phyloP scores from a whole-genome alignment of 2,329 filamentous ascomycete genomes.

The Xylaria sp. region DNA sequence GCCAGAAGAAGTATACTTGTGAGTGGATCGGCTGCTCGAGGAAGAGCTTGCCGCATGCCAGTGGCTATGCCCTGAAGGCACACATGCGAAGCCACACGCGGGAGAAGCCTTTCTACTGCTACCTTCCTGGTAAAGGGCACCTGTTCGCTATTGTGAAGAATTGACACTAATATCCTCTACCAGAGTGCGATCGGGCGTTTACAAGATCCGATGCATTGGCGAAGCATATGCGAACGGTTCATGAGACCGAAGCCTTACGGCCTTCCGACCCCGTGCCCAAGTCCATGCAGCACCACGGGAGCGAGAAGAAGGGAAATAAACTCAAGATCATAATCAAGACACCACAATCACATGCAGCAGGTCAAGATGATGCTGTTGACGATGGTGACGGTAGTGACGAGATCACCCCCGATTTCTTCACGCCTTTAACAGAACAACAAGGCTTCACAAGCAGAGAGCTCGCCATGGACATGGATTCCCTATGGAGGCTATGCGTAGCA shows the following conservation, averaged over 20 bases:
- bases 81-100: conserved; percentile 98
- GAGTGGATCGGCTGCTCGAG: conserved; percentile 92
- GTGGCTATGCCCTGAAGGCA: conserved; percentile 93
- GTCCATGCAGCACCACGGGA: conserved; percentile 65
- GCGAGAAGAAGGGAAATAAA: conserved; percentile 61
- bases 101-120: conserved; percentile 98
- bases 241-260: conserved; percentile 94
- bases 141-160: background rate
- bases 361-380: conserved; percentile 65
- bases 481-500: conserved; percentile 75
- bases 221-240: conserved; percentile 98
- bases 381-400: conserved; percentile 67
- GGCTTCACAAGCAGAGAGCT: conserved; percentile 75
- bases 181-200: conserved; percentile 97
- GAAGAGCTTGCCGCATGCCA: conserved; percentile 92
- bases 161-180: conserved; percentile 29
- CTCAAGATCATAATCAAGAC: conserved; percentile 74
- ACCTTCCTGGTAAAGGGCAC: conserved; percentile 79
- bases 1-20: conserved; percentile 97
- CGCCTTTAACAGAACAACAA: conserved; percentile 64
- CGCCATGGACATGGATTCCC: conserved; percentile 65
- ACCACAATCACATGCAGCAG: conserved; percentile 66
- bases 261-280: conserved; percentile 80
- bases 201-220: conserved; percentile 94
- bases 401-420: conserved; percentile 68